Conservation (phyloP, 177 flowering plant genomes). For the Telopea speciosissima region DNA sequence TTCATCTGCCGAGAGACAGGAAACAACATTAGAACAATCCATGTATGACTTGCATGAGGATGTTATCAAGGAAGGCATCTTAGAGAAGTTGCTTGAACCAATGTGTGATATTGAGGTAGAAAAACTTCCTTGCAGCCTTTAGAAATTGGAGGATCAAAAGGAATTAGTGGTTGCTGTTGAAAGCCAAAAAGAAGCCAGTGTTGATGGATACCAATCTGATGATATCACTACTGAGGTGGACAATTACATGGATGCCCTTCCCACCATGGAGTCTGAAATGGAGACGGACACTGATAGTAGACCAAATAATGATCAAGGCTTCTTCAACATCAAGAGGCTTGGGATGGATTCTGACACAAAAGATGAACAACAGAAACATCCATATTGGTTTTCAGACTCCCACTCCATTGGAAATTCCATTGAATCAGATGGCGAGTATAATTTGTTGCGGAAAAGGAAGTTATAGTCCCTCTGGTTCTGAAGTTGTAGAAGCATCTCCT, state of each 20-base stretch:
- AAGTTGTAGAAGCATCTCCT: conserved; percentile 27
- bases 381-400: conserved; percentile 39
- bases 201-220: conserved; percentile 51
- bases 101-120: conserved; percentile 19
- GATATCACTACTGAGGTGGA: conserved; percentile 69
- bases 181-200: conserved; percentile 22
- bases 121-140: conserved; percentile 16
- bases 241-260: conserved; percentile 76
- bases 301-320: conserved; percentile 25
- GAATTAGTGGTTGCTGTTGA: conserved; percentile 13
- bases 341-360: conserved; percentile 36
- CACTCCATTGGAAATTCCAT: conserved; percentile 49
- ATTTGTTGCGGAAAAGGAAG: conserved; percentile 31
- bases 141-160: conserved; percentile 16
- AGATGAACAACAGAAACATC: conserved; percentile 28
- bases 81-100: conserved; percentile 21
- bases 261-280: conserved; percentile 76
- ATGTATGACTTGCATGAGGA: conserved; percentile 23
- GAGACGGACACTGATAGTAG: conserved; percentile 62
- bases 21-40: conserved; percentile 17
- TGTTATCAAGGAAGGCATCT: conserved; percentile 12
- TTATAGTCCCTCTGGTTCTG: conserved; percentile 24
- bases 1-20: conserved; percentile 33
- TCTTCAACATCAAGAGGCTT: conserved; percentile 18
- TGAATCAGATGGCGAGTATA: conserved; percentile 45